These are phyloP conservation scores for Trichoderma koningii DNA, from an alignment of 2,329 filamentous ascomycete species.

Conservation along the genomic window DNA sequence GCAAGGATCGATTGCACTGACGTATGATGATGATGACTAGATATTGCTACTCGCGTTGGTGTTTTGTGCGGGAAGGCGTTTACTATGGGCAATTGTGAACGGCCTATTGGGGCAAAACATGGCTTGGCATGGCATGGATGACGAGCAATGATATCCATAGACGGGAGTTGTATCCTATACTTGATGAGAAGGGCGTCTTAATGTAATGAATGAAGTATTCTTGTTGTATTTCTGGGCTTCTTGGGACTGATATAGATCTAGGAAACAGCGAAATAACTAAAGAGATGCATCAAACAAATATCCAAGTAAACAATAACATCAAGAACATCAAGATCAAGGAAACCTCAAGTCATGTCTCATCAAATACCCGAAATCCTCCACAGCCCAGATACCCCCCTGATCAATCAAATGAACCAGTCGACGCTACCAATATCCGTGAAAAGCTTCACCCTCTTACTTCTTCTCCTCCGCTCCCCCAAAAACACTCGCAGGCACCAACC, in stretches of 20 bases:
- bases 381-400: neutral
- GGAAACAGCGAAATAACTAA: neutral
- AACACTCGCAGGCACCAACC: slow-evolving; percentile 15
- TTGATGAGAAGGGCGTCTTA: slow-evolving; percentile 10
- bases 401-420: neutral
- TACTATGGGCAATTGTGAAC: neutral
- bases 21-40: neutral
- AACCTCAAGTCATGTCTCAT: slow-evolving; percentile 2
- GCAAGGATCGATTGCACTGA: slow-evolving; percentile 36
- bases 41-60: neutral
- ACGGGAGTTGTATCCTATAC: neutral
- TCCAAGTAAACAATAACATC: neutral
- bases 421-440: neutral
- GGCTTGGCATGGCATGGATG: neutral
- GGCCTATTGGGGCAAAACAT: neutral
- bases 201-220: neutral
- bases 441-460: neutral
- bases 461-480: slow-evolving; percentile 20
- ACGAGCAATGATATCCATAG: slow-evolving; percentile 1
- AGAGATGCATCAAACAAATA: neutral
- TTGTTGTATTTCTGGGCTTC: neutral
- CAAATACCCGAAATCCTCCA: neutral
- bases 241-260: neutral
- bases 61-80: neutral
- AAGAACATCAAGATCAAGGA: neutral